These are phyloP conservation scores for Rhizopogon sp. DNA, from an alignment of 768 basidiomycete species.

Conservation along the genomic window DNA sequence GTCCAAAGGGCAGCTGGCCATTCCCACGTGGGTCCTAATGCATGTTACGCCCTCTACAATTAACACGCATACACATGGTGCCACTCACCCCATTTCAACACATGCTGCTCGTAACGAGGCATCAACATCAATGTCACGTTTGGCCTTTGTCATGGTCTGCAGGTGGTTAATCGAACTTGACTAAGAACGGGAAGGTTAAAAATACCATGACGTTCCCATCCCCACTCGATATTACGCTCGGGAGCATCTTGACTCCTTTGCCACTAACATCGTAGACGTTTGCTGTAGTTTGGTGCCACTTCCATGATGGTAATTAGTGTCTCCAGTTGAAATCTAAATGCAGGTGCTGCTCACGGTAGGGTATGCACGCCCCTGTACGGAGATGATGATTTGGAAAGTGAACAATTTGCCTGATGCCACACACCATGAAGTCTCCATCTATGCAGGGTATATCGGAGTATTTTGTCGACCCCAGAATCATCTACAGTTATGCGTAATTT, in stretches of 20 bases:
- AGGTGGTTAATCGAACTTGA: slow-evolving; percentile 5
- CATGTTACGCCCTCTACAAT: neutral
- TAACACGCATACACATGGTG: neutral
- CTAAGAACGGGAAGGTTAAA: neutral
- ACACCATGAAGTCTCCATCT: slow-evolving; percentile 41
- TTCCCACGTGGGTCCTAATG: slow-evolving; percentile 37
- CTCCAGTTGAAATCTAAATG: slow-evolving; percentile 9
- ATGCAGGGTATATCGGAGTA: slow-evolving; percentile 35
- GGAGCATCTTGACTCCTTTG: slow-evolving; percentile 25
- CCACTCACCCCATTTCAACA: slow-evolving; percentile 42
- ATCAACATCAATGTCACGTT: slow-evolving; percentile 39
- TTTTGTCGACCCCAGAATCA: slow-evolving; percentile 30
- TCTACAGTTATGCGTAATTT: slow-evolving; percentile 18
- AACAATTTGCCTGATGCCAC: slow-evolving; percentile 1
- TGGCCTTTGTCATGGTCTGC: slow-evolving; percentile 39
- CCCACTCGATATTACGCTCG: slow-evolving; percentile 31
- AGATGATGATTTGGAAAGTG: slow-evolving; percentile 3
- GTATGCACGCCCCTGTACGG: slow-evolving; percentile 30
- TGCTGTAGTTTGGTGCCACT: slow-evolving; percentile 27
- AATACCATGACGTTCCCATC: slow-evolving; percentile 32
- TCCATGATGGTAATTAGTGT: slow-evolving; percentile 1
- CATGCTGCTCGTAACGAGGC: slow-evolving; percentile 41
- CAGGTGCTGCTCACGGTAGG: slow-evolving; percentile 16
- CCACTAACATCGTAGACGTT: slow-evolving; percentile 24
- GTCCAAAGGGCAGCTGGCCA: slow-evolving; percentile 36